Evolutionary conservation across 345 rosid species (phyloP), one percentile per base, ranked within the genome.

Genomic region (Aurinia saxatilis): DNA sequence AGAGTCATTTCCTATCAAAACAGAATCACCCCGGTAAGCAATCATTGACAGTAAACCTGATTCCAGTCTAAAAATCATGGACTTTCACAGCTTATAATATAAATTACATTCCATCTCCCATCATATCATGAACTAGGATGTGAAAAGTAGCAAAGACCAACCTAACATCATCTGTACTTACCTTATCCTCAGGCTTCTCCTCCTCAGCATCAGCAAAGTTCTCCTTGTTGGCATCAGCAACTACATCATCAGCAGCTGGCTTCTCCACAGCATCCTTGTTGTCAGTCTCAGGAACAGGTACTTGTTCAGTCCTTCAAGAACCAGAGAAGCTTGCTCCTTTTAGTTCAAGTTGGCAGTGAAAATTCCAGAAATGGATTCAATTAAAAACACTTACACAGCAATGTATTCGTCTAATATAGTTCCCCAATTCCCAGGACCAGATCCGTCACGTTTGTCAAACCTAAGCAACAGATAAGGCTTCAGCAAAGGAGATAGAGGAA

Each of bases 381-480:
- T 34, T 1, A 36, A 15, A 16, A 52, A 39, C 23, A 73, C 92
- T 80, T 56, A 95, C 99, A 51, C 81, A 52, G 82, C 74, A 69
- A 88, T 50, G n/a, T 17, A 40, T 45, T 83, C 99, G 75, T 87
- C 97, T 63, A 79, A 54, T 4, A 86, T 78, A 60, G 84, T 78
- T 76, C 97, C 99, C 99, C 99, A 95, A 44, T 95, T 95, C 29
- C 95, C 92, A 27, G 89, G 86, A 58, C 99, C 99, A 78, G 92
- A 37, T 23, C 99, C 99, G 1, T 88, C 87, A 2, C 99, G 92
- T 50, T 95, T 95, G 68, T 82, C 97, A 70, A 71, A 78, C 69
- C 99, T 95, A 67, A 36, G 16, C 38, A 36, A 40, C 34, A 42
- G 5, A 50, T 10, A 49, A 50, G 23, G 38, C 10, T 30, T 25